Evolutionary conservation across 306 rosid genomes (phyloP).

Genomic region (Citrullus amarus): DNA sequence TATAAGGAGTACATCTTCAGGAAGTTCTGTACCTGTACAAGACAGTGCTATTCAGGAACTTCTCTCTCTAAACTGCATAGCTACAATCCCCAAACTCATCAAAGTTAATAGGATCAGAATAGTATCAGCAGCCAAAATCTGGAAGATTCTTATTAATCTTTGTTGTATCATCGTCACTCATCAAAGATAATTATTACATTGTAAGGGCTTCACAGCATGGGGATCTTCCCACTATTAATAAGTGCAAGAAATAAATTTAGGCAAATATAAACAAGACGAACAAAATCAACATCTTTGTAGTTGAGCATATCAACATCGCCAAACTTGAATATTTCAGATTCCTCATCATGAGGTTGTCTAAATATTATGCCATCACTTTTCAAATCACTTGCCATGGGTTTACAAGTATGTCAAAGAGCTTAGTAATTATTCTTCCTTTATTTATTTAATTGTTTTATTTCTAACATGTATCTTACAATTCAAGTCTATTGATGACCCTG

Average conservation of each 20-base stretch:
- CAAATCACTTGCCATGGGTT: no score
- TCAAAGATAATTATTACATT: neutral
- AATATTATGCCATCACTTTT: neutral
- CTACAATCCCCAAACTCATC: neutral
- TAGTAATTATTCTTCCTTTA: no score
- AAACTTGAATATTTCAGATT: neutral
- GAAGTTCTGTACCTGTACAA: constrained; percentile 56
- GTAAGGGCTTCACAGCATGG: neutral
- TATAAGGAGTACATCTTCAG: constrained; percentile 57
- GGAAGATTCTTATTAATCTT: neutral
- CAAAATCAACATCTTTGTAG: neutral
- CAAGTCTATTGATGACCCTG: no score
- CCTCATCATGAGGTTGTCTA: neutral
- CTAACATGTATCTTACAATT: no score
- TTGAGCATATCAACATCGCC: neutral
- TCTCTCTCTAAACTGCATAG: neutral
- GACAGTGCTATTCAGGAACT: neutral
- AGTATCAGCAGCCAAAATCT: neutral
- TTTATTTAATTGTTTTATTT: no score
- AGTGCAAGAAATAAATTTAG: no score
- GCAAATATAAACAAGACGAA: neutral
- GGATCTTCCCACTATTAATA: neutral
- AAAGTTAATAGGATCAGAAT: neutral
- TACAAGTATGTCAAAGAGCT: no score
- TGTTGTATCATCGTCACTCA: neutral